Conservation (phyloP, 2,329 filamentous ascomycete genomes). For the Penicillium digitatum region DNA sequence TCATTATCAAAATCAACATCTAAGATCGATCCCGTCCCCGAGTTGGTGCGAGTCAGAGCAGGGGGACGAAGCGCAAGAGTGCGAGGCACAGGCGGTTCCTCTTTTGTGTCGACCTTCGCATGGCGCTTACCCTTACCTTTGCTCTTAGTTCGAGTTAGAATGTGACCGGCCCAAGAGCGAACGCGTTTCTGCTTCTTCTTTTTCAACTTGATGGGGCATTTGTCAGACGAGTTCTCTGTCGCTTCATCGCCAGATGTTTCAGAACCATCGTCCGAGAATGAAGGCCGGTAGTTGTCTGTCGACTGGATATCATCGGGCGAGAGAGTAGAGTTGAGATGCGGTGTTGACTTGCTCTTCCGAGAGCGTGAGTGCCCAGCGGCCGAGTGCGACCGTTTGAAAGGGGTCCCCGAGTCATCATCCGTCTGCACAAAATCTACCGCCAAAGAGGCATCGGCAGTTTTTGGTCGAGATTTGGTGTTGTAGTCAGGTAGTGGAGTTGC, state of each 20-base stretch:
- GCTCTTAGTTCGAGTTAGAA: conserved; percentile 46
- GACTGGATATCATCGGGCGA: conserved; percentile 22
- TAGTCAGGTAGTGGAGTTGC: conserved; percentile 31
- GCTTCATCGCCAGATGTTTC: conserved; percentile 27
- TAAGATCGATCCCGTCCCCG: conserved; percentile 41
- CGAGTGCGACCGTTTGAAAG: conserved; percentile 41
- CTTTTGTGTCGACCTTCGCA: conserved; percentile 38
- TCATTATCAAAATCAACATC: conserved; percentile 50
- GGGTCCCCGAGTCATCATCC: conserved; percentile 16
- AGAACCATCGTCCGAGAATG: conserved; percentile 32
- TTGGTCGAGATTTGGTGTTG: conserved; percentile 37
- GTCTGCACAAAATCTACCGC: conserved; percentile 26
- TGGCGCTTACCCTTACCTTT: conserved; percentile 45
- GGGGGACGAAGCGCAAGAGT: conserved; percentile 45
- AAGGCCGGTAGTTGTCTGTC: conserved; percentile 23
- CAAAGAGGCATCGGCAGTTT: conserved; percentile 43
- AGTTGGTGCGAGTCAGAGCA: conserved; percentile 38
- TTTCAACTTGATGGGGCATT: conserved; percentile 34
- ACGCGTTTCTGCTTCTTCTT: conserved; percentile 69
- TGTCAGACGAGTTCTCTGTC: conserved; percentile 25
- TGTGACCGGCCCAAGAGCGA: conserved; percentile 57
- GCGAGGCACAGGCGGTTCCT: conserved; percentile 18
- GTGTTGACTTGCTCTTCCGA: conserved; percentile 31
- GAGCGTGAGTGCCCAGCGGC: conserved; percentile 35
- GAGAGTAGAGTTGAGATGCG: conserved; percentile 27